phyloP scores from a whole-genome alignment of 345 rosid genomes.

The Passiflora organensis region DNA sequence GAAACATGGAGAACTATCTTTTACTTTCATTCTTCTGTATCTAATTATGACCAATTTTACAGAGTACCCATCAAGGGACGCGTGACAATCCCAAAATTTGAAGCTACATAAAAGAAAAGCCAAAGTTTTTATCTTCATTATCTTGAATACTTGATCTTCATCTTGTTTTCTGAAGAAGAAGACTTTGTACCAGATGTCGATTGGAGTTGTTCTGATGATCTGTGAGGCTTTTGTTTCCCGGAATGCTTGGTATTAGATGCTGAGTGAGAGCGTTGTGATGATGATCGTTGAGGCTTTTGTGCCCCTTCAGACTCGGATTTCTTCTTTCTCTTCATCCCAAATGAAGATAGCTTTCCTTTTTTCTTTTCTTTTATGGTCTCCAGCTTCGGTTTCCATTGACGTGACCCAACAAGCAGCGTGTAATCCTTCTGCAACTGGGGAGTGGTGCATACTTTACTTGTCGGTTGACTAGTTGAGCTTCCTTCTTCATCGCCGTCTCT shows the following conservation, averaged over 20 bases:
- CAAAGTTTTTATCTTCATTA: not conserved
- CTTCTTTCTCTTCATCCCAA: conserved; percentile 48
- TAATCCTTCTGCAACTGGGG: conserved; percentile 66
- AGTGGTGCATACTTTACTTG: conserved; percentile 52
- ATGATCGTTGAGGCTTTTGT: conserved; percentile 7
- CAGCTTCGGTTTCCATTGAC: conserved; percentile 78
- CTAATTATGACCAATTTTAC: not conserved
- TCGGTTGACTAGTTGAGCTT: not conserved
- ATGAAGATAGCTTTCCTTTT: conserved; percentile 36
- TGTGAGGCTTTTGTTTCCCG: not conserved
- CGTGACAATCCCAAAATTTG: not conserved
- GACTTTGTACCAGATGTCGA: conserved; percentile 15
- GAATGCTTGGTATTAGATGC: conserved; percentile 14
- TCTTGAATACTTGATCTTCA: conserved; percentile 28
- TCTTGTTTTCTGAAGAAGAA: conserved; percentile 30
- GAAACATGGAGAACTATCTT: not conserved
- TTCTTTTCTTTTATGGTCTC: conserved; percentile 61
- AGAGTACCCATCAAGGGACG: not conserved
- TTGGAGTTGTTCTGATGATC: conserved; percentile 23
- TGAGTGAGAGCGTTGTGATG: conserved; percentile 20
- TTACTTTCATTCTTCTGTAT: not conserved
- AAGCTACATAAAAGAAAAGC: not conserved
- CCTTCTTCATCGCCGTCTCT: conserved; percentile 8
- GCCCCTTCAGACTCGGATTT: conserved; percentile 11
- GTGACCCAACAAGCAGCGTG: conserved; percentile 42